These are phyloP conservation scores for Chaetoscypha palmicola DNA, from an alignment of 2,329 filamentous ascomycete species.

Conservation along the genomic window DNA sequence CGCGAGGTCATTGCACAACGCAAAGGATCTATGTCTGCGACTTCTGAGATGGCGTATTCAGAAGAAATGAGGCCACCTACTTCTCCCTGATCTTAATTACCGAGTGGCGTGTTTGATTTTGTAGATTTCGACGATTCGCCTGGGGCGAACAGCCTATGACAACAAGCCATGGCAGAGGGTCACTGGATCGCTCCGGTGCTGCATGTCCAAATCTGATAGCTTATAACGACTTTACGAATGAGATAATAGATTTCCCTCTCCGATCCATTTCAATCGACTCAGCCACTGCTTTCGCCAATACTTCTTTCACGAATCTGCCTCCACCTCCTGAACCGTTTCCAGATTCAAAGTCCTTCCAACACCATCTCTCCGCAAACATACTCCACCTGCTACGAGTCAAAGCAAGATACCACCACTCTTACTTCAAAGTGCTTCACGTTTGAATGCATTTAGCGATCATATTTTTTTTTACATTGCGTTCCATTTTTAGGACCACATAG, in stretches of 20 bases:
- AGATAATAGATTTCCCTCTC: neutral
- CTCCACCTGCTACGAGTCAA: neutral
- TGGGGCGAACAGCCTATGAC: neutral
- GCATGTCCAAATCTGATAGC: neutral
- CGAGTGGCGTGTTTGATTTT: neutral
- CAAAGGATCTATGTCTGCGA: slow-evolving; percentile 14
- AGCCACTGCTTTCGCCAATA: neutral
- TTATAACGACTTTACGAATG: slow-evolving; percentile 1
- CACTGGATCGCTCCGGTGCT: neutral
- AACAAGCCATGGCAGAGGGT: neutral
- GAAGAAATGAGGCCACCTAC: slow-evolving; percentile 12
- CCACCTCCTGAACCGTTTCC: neutral
- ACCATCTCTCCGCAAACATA: too few relatives aligned
- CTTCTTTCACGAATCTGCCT: neutral
- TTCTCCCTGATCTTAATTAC: neutral
- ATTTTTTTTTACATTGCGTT: neutral
- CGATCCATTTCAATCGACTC: too few relatives aligned
- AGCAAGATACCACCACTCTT: neutral
- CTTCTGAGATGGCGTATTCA: slow-evolving; percentile 23
- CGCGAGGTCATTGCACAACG: slow-evolving; percentile 71
- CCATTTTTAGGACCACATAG: neutral
- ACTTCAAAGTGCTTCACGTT: neutral
- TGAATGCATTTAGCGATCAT: neutral
- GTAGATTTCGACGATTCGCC: neutral
- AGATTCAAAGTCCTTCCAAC: too few relatives aligned